These are phyloP conservation scores for Candida mesenterica DNA, from an alignment of 1,139 yeast species.

Conservation along the genomic window DNA sequence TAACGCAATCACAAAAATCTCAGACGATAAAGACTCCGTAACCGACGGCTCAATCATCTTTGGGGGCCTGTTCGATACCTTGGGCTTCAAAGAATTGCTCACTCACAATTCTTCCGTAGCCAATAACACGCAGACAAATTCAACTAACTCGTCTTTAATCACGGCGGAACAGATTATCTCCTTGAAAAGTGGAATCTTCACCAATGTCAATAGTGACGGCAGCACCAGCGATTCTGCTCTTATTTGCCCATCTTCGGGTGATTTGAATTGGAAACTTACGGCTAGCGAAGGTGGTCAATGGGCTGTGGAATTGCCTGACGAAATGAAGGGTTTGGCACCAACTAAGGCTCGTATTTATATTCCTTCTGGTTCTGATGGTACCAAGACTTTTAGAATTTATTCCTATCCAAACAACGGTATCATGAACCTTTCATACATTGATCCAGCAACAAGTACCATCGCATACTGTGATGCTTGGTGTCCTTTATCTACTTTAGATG, in stretches of 20 bases:
- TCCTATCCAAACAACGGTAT: slow-evolving; percentile 84
- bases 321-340: slow-evolving; percentile 55
- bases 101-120: slow-evolving; percentile 30
- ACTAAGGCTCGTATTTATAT: slow-evolving; percentile 74
- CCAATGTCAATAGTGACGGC: slow-evolving; percentile 49
- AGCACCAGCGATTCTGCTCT: slow-evolving; percentile 36
- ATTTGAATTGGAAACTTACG: slow-evolving; percentile 57
- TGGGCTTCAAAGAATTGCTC: slow-evolving; percentile 54
- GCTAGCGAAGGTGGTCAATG: slow-evolving; percentile 62
- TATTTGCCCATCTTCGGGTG: slow-evolving; percentile 55
- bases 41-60: slow-evolving; percentile 55
- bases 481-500: slow-evolving; percentile 49
- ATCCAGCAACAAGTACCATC: slow-evolving; percentile 60
- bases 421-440: slow-evolving; percentile 85
- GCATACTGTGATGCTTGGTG: slow-evolving; percentile 84
- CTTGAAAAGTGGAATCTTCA: slow-evolving; percentile 58
- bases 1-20: slow-evolving; percentile 60
- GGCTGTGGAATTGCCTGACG: slow-evolving; percentile 59
- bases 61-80: slow-evolving; percentile 71
- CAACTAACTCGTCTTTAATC: slow-evolving; percentile 36
- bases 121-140: slow-evolving; percentile 22
- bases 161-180: slow-evolving; percentile 69
- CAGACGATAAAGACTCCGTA: slow-evolving; percentile 18
- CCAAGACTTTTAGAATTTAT: slow-evolving; percentile 66
- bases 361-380: slow-evolving; percentile 51